Evolutionary conservation across 768 basidiomycete genomes (phyloP).

Genomic region (Tricholoma furcatifolium): DNA sequence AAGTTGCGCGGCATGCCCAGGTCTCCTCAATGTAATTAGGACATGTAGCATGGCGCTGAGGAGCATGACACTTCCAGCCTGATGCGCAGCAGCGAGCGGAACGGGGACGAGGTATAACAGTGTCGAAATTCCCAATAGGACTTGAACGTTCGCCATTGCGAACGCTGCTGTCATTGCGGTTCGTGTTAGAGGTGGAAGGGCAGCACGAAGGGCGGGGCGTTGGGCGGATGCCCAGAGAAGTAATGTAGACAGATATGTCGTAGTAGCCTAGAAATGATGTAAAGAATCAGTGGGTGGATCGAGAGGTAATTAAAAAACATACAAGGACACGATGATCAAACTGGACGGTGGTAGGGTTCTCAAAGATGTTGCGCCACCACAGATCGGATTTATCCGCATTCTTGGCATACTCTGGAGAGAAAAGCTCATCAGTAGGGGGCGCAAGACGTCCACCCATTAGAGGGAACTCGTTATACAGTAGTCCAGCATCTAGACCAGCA

Average conservation of each 20-base stretch:
- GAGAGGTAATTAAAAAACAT: constrained; percentile 28
- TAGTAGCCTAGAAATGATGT: constrained; percentile 59
- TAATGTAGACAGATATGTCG: constrained; percentile 74
- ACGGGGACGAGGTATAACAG: constrained; percentile 91
- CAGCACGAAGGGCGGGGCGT: constrained; percentile 53
- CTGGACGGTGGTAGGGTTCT: constrained; percentile 97
- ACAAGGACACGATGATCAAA: constrained; percentile 94
- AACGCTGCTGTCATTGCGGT: constrained; percentile 60
- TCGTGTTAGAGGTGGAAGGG: constrained; percentile 62
- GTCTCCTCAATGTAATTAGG: constrained; percentile 67
- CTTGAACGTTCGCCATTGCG: constrained; percentile 83
- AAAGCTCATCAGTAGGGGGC: constrained; percentile 82
- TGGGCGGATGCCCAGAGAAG: constrained; percentile 62
- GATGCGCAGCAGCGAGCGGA: constrained; percentile 89
- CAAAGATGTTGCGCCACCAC: constrained; percentile 97
- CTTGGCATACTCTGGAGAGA: constrained; percentile 74
- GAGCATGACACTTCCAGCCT: constrained; percentile 90
- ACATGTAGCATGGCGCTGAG: constrained; percentile 82
- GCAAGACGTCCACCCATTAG: constrained; percentile 87
- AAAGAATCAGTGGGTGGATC: neutral
- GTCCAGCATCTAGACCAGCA: constrained; percentile 93
- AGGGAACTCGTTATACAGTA: constrained; percentile 98
- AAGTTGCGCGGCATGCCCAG: constrained; percentile 59
- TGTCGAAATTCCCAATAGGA: constrained; percentile 63
- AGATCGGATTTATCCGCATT: constrained; percentile 65